These are phyloP conservation scores for Penicillium sp. DNA, from an alignment of 2,329 filamentous ascomycete genomes.

Conservation along the genomic window DNA sequence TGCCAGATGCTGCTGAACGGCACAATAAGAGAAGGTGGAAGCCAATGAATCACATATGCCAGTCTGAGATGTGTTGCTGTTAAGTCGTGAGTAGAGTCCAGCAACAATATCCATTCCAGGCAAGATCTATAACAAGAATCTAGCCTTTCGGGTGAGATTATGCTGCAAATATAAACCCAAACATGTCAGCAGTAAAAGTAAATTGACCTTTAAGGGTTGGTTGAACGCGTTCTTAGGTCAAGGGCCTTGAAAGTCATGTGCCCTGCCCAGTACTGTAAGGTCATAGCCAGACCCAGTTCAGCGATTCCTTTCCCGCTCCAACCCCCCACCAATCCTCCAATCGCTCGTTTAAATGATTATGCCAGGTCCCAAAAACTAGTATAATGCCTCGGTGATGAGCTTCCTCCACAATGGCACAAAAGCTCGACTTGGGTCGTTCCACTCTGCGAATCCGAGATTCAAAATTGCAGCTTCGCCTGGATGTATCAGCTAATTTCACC, in stretches of 20 bases:
- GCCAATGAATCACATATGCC: constrained; percentile 1
- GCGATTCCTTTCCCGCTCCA: neutral
- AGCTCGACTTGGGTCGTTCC: constrained; percentile 4
- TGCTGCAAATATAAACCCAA: neutral
- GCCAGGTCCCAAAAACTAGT: neutral
- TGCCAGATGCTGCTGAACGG: neutral
- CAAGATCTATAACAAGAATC: neutral
- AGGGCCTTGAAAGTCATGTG: neutral
- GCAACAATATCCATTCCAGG: constrained; percentile 4
- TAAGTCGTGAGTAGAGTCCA: neutral
- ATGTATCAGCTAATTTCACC: neutral
- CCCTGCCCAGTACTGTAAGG: neutral
- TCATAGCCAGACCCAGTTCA: neutral
- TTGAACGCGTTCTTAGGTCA: neutral
- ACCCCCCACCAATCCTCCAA: neutral
- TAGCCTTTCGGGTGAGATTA: neutral
- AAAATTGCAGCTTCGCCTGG: constrained; percentile 2
- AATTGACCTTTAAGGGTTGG: neutral
- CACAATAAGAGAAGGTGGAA: constrained; percentile 3
- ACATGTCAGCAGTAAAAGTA: neutral
- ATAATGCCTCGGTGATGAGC: neutral
- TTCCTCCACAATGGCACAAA: constrained; percentile 20
- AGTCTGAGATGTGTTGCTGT: constrained; percentile 5
- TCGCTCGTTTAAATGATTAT: too few relatives aligned
- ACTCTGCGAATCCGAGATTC: neutral